Evolutionary conservation across 192 early-diverging fungal genomes (phyloP), one percentile per base, ranked within the genome.

Genomic region (Umbelopsis vinacea): DNA sequence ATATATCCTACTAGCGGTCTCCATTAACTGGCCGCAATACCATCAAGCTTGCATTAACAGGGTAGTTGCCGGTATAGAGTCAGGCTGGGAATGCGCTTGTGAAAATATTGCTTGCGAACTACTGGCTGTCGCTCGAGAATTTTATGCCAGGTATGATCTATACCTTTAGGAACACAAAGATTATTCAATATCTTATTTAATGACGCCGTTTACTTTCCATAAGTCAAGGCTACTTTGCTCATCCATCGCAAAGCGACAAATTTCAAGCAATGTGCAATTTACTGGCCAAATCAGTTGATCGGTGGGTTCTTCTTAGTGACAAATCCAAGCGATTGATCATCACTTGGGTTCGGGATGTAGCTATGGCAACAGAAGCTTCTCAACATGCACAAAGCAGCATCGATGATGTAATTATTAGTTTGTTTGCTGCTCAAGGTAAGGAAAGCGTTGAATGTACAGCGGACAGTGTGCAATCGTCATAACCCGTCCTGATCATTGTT

Each of bases 351-450:
- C 33, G 26, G 33, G 57, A 63, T 37, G 33, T 12, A 35, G 7
- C 33, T 4, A 37, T 63, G 12, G 26, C 26, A 63, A n/a, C 26
- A 2, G 26, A 33, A 29, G 10, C 6, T 35, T 29, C 57, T n/a
- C 26, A 37, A 9, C 26, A 19, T 29, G 57, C 33, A 50, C 29
- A 35, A 19, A 33, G 33, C 19, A 63, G 11, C 5, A 63, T 63
- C n/a, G 57, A 63, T n/a, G 17, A 26, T 4, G 33, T 63, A n/a
- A 37, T 35, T 17, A 19, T 15, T 19, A 7, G 9, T 7, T 37
- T 63, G 19, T 63, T 37, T 8, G 10, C 11, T 19, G 57, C 57
- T 37, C 57, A 63, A 35, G 57, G 57, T 63, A 63, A 37, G 57
- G 19, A 63, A 7, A 19, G 57, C 14, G 33, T n/a, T 22, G 4